phyloP scores from a whole-genome alignment of 1,284 basidiomycete species.

The Rhodotorula sp. region DNA sequence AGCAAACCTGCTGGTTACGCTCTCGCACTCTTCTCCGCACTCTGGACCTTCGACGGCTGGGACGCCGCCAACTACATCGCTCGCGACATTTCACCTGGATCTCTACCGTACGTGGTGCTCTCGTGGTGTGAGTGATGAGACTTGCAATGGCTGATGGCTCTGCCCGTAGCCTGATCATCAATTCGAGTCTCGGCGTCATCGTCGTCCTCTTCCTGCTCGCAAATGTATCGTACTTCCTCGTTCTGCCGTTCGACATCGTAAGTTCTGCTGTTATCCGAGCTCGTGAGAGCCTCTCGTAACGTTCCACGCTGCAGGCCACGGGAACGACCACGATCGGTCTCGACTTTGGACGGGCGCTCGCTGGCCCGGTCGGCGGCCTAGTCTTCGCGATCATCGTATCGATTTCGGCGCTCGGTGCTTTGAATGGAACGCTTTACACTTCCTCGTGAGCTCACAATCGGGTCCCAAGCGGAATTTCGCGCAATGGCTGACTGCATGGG shows the following conservation, averaged over 20 bases:
- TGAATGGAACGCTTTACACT: slow-evolving; percentile 84
- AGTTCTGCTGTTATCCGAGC: neutral
- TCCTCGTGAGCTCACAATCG: slow-evolving; percentile 49
- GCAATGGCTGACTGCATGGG: slow-evolving; percentile 14
- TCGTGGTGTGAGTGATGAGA: too few relatives aligned
- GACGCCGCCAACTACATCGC: slow-evolving; percentile 59
- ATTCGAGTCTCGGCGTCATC: slow-evolving; percentile 78
- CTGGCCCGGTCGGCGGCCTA: slow-evolving; percentile 80
- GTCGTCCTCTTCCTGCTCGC: slow-evolving; percentile 59
- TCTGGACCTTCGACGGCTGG: slow-evolving; percentile 64
- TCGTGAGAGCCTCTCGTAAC: neutral
- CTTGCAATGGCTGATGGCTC: too few relatives aligned
- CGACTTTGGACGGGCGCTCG: slow-evolving; percentile 85
- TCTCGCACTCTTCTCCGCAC: slow-evolving; percentile 87
- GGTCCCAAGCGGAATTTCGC: neutral
- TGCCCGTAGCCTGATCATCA: slow-evolving; percentile 58
- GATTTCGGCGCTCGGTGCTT: slow-evolving; percentile 87
- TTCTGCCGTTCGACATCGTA: slow-evolving; percentile 61
- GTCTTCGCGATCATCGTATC: slow-evolving; percentile 88
- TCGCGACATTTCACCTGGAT: slow-evolving; percentile 44
- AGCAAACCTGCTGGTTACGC: slow-evolving; percentile 80
- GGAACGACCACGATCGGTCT: slow-evolving; percentile 66
- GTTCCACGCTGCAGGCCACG: too few relatives aligned
- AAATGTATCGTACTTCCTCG: slow-evolving; percentile 89
- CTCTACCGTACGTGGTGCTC: slow-evolving; percentile 23